Percentiles rank a stretch among this genome's conserved stretches.
Conservation (phyloP, 176 grass and related monocot species). For the Oryza brachyantha region DNA sequence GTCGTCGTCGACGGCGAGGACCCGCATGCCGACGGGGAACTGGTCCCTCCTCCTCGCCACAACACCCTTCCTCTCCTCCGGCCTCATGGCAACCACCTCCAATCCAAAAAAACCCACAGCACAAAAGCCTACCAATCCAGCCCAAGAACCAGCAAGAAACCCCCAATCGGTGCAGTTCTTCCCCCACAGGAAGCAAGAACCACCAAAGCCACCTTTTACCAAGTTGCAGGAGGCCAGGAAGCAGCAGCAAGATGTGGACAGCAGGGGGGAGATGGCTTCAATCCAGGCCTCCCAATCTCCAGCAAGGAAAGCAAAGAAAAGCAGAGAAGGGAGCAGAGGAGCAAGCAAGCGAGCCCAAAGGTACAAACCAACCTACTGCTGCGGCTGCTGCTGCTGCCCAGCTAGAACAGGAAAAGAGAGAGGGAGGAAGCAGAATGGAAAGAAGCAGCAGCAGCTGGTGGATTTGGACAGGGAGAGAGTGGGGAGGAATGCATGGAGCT, state of each 20-base stretch:
- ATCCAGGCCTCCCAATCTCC: slow-evolving; percentile 51
- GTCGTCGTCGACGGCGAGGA: slow-evolving; percentile 92
- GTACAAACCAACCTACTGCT: slow-evolving; percentile 29
- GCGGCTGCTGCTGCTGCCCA: neutral
- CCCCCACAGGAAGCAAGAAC: slow-evolving; percentile 4
- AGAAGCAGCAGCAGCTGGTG: slow-evolving; percentile 27
- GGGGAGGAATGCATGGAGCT: slow-evolving; percentile 17
- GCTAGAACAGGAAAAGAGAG: slow-evolving; percentile 34
- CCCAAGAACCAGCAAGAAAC: slow-evolving; percentile 13
- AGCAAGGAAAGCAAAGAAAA: slow-evolving; percentile 29
- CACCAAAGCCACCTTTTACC: slow-evolving; percentile 11
- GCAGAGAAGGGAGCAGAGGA: neutral
- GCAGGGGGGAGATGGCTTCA: slow-evolving; percentile 24
- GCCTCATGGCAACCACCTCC: slow-evolving; percentile 19
- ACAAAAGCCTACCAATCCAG: neutral
- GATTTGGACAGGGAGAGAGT: slow-evolving; percentile 29
- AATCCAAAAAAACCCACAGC: neutral
- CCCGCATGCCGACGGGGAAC: slow-evolving; percentile 87
- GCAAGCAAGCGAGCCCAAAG: neutral
- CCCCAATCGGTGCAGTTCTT: neutral
- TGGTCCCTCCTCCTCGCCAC: slow-evolving; percentile 43
- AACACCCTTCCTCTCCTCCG: slow-evolving; percentile 23
- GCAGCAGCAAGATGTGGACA: slow-evolving; percentile 38
- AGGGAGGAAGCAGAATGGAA: neutral
- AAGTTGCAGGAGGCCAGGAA: neutral